Conservation (phyloP, 495 filamentous ascomycete genomes). For the Cercophora newfieldiana region DNA sequence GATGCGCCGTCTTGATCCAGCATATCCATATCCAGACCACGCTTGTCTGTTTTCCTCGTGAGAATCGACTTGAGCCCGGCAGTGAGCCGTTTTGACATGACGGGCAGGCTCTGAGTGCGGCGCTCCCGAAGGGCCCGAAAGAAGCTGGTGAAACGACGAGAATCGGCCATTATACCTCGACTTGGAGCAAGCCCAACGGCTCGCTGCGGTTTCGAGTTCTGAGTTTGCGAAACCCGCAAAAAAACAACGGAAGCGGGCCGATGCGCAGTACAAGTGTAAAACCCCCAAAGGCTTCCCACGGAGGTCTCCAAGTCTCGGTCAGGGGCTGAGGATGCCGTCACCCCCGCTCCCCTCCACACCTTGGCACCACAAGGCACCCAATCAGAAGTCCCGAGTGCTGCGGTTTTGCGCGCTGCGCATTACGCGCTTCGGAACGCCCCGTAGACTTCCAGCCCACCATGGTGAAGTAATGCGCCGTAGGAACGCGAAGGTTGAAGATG, state of each 20-base stretch:
- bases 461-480: neutral
- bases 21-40: neutral
- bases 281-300: neutral
- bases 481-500: neutral
- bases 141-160: neutral
- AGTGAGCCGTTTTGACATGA: neutral
- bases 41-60: neutral
- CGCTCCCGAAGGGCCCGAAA: neutral
- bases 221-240: neutral
- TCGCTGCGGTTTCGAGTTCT: neutral
- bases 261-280: slow-evolving; percentile 3
- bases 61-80: neutral
- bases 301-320: slow-evolving; percentile 7
- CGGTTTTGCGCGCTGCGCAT: slow-evolving; percentile 1
- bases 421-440: slow-evolving; percentile 2
- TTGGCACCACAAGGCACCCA: slow-evolving; percentile 1
- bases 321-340: neutral
- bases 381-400: neutral
- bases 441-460: neutral
- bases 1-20: too few relatives aligned
- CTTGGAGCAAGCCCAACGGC: neutral
- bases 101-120: neutral
- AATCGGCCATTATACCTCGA: neutral
- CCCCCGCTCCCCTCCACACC: neutral
- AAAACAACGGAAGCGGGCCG: neutral